phyloP scores from a whole-genome alignment of 83 land plant species.

The Larix sibirica region DNA sequence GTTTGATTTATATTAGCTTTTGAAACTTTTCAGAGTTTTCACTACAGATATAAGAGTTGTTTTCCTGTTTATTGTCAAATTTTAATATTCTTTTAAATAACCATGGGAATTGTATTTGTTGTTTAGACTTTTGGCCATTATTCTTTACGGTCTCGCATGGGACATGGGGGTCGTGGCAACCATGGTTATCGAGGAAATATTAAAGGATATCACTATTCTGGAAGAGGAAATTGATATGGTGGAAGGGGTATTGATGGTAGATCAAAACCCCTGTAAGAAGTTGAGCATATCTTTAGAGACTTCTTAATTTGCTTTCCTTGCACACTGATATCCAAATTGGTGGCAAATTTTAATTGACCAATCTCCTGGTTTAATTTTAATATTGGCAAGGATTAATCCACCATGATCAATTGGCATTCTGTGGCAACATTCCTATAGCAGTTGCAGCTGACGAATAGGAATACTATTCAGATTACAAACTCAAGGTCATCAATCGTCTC shows the following conservation, averaged over 20 bases:
- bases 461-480: not conserved
- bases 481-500: not conserved
- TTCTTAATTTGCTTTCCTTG: not conserved
- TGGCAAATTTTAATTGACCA: not conserved
- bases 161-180: constrained; percentile 54
- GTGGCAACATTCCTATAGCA: not conserved
- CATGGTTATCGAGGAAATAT: constrained; percentile 36
- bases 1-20: not conserved
- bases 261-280: not conserved
- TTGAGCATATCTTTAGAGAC: not conserved
- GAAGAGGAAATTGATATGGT: constrained; percentile 53
- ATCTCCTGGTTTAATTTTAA: not conserved
- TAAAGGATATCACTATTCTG: constrained; percentile 57
- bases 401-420: not conserved
- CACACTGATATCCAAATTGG: not conserved
- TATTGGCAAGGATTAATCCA: not conserved
- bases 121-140: constrained; percentile 77
- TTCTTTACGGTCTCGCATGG: constrained; percentile 49
- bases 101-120: not conserved
- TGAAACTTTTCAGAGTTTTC: not conserved
- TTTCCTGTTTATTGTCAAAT: not conserved
- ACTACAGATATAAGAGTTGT: not conserved
- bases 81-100: not conserved
- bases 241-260: constrained; percentile 50
- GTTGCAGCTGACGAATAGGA: not conserved